Percentiles rank a stretch among this genome's conserved stretches.
These are phyloP conservation scores for Lumnitzera racemosa DNA, from an alignment of 345 rosid species.

Conservation along the genomic window DNA sequence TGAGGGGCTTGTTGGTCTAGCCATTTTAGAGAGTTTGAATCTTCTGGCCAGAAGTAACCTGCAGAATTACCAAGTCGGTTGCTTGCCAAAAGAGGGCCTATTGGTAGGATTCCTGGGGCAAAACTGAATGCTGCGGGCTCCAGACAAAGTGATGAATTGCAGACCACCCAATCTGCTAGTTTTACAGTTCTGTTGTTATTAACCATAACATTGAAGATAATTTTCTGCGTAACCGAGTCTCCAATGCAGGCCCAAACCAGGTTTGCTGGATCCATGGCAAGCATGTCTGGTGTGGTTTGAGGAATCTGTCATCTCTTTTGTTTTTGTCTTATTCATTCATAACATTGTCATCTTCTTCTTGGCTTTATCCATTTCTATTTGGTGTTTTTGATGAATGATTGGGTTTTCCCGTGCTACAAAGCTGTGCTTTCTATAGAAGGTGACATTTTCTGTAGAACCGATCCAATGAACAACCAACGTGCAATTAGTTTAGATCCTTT, in stretches of 20 bases:
- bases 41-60: conserved; percentile 13
- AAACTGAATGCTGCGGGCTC: conserved; percentile 10
- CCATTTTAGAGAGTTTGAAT: conserved; percentile 8
- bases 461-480: no score
- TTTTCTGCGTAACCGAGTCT: conserved; percentile 1
- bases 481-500: no score
- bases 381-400: no score
- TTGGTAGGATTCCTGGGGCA: conserved; percentile 4
- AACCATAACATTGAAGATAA: background rate
- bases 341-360: no score
- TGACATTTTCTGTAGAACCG: no score
- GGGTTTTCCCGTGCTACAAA: no score
- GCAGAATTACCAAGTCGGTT: background rate
- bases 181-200: background rate
- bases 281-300: conserved; percentile 5
- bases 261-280: background rate
- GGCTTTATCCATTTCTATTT: no score
- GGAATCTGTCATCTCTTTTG: no score
- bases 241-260: conserved; percentile 10
- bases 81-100: conserved; percentile 10
- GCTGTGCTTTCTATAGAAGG: no score
- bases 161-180: conserved; percentile 5
- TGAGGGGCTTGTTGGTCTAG: conserved; percentile 9
- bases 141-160: conserved; percentile 12
- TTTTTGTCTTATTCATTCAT: no score